Evolutionary conservation across 2,329 filamentous ascomycete species (phyloP).

Genomic region (Fusarium dlaminii): DNA sequence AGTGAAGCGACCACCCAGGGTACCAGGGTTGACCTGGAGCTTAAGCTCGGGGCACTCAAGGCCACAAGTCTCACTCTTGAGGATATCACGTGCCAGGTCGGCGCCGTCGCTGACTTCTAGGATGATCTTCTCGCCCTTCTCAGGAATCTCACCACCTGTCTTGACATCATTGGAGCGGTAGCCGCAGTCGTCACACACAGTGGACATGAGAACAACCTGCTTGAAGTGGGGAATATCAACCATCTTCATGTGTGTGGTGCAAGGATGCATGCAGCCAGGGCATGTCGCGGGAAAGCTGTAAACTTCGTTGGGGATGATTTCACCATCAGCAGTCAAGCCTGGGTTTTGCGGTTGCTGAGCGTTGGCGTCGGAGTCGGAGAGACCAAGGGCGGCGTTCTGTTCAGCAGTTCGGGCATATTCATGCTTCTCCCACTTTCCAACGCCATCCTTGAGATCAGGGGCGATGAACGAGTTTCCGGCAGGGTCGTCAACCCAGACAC

Average conservation of each 20-base stretch:
- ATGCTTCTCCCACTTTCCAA: constrained; percentile 88
- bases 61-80: constrained; percentile 94
- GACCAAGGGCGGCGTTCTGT: constrained; percentile 87
- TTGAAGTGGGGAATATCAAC: constrained; percentile 98
- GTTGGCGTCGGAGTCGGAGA: constrained; percentile 71
- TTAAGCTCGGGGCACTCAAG: constrained; percentile 88
- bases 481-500: constrained; percentile 86
- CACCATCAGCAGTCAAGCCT: constrained; percentile 65
- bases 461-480: constrained; percentile 98
- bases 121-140: constrained; percentile 84
- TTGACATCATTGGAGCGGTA: constrained; percentile 98
- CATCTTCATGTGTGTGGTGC: constrained; percentile 97
- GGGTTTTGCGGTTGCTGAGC: constrained; percentile 65
- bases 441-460: constrained; percentile 79
- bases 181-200: constrained; percentile 89
- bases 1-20: constrained; percentile 94
- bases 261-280: constrained; percentile 87
- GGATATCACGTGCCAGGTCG: constrained; percentile 90
- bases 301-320: constrained; percentile 92
- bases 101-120: constrained; percentile 73
- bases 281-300: constrained; percentile 93
- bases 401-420: constrained; percentile 85
- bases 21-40: constrained; percentile 90
- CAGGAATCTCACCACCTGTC: constrained; percentile 91
- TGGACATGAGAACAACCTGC: constrained; percentile 95